These are phyloP conservation scores for Backusella liffmaniae DNA, from an alignment of 192 early-diverging fungal species.

Conservation along the genomic window DNA sequence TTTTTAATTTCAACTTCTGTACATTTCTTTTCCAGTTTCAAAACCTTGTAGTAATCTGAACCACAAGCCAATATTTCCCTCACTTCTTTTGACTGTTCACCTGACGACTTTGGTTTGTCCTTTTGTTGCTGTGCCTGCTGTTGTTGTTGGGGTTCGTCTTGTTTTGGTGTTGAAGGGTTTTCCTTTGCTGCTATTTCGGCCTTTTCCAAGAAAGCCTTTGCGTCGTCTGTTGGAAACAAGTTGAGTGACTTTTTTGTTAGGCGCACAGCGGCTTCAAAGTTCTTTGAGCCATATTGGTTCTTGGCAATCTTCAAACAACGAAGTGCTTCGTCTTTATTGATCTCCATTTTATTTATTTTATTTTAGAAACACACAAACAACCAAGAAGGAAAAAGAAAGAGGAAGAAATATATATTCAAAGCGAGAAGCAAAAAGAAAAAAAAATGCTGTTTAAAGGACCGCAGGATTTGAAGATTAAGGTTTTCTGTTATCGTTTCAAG, in stretches of 20 bases:
- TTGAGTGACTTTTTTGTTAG: constrained; percentile 80
- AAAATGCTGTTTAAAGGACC: too few relatives aligned
- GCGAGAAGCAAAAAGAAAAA: too few relatives aligned
- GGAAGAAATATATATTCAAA: neutral
- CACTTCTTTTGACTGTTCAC: constrained; percentile 78
- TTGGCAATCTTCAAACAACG: constrained; percentile 79
- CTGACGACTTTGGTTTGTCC: constrained; percentile 55
- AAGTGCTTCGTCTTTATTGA: constrained; percentile 87
- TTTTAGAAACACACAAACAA: neutral
- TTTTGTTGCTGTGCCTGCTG: neutral
- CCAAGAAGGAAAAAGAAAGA: neutral
- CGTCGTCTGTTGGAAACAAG: constrained; percentile 73
- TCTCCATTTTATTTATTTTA: constrained; percentile 55
- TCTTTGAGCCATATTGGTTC: constrained; percentile 60
- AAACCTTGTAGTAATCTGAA: constrained; percentile 79
- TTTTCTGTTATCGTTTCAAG: too few relatives aligned
- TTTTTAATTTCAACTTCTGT: constrained; percentile 86
- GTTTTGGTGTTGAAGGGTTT: constrained; percentile 24
- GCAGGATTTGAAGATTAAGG: too few relatives aligned
- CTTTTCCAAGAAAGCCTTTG: constrained; percentile 53
- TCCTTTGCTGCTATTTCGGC: constrained; percentile 31
- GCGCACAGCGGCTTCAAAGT: constrained; percentile 71
- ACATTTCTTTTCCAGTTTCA: constrained; percentile 74
- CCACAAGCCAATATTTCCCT: constrained; percentile 72
- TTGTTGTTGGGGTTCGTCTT: constrained; percentile 3